These are phyloP conservation scores for Apophysomyces trapeziformis DNA, from an alignment of 371 early-diverging fungal species.

Conservation along the genomic window DNA sequence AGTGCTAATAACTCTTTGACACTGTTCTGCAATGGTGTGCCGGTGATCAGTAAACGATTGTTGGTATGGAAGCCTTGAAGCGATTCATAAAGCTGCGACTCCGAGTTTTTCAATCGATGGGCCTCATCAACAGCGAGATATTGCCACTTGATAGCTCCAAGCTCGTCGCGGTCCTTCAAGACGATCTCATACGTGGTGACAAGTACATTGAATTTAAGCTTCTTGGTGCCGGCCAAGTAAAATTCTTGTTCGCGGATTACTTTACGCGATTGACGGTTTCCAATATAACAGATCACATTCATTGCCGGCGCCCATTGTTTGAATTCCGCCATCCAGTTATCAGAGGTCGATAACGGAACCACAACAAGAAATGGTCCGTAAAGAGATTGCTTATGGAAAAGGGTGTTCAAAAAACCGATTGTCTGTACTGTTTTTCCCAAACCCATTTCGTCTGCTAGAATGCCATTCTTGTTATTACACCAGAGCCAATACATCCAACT, in stretches of 20 bases:
- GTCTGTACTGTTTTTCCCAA: slow-evolving; percentile 99
- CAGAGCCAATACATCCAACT: slow-evolving; percentile 99
- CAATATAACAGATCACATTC: slow-evolving; percentile 90
- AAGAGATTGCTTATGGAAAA: slow-evolving; percentile 83
- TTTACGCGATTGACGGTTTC: slow-evolving; percentile 80
- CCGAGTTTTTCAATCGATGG: slow-evolving; percentile 89
- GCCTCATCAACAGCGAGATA: slow-evolving; percentile 92
- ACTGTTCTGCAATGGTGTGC: slow-evolving; percentile 91
- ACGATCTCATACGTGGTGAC: slow-evolving; percentile 96
- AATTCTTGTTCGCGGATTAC: slow-evolving; percentile 94
- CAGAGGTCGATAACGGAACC: slow-evolving; percentile 94
- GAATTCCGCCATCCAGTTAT: slow-evolving; percentile 95
- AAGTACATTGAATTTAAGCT: slow-evolving; percentile 87
- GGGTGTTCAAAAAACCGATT: slow-evolving; percentile 93
- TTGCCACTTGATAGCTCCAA: slow-evolving; percentile 82
- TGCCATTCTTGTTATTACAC: slow-evolving; percentile 95
- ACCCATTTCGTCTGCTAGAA: slow-evolving; percentile 95
- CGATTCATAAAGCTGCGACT: slow-evolving; percentile 87
- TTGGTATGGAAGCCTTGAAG: slow-evolving; percentile 75
- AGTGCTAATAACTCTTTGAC: slow-evolving; percentile 84
- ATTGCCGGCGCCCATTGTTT: slow-evolving; percentile 94
- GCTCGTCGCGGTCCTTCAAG: slow-evolving; percentile 83
- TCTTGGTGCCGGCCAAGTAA: slow-evolving; percentile 59
- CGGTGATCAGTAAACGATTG: slow-evolving; percentile 86
- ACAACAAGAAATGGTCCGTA: slow-evolving; percentile 97